Evolutionary conservation across 1,284 basidiomycete genomes (phyloP), one percentile per base, ranked within the genome.

Genomic region (Cutaneotrichosporon sp.): DNA sequence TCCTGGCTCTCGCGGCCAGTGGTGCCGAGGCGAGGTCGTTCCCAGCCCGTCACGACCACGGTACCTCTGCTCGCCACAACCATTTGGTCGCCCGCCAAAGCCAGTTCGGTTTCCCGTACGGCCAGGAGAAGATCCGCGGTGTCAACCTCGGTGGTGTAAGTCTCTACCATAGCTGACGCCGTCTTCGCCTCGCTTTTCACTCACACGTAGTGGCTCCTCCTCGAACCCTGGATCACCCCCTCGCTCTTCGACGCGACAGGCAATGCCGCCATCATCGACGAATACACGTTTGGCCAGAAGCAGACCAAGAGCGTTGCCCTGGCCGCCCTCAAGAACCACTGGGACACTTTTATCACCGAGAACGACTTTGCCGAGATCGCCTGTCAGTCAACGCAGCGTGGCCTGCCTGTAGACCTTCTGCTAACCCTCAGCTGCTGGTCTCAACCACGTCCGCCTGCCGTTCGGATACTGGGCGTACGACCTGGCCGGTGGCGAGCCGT

Each of bases 391-490:
- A 10, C n/a, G 4, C 5, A 20, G 14, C 14, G 6, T 35, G 4
- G 16, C 22, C 37, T 39, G 14, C 37, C 37, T 24, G 19, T 1
- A 24, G 24, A 19, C 2, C 10, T 24, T 22, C 27, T 5, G 16
- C 33, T 42, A 3, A 42, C 39, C 17, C 27, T 1, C 47, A 68
- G 70, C 60, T 53, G 86, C 85, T 33, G 86, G 87, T 2, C 75
- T 89, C 49, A 88, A 85, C 63, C 86, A 88, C 66, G 85, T 89
- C 55, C 81, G 91, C 27, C 75, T 96, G 37, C 91, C 91, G 3
- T 87, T 96, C 60, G 70, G 70, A 6, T 55, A 86, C 49, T 96
- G 92, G 92, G 91, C 91, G 1, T 90, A 88, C 61, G 87, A 92
- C 49, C 82, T 88, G 20, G 80, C 81, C 16, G 76, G 76, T 4